phyloP scores from a whole-genome alignment of 2,329 filamentous ascomycete genomes.

The Alternaria postmessia region DNA sequence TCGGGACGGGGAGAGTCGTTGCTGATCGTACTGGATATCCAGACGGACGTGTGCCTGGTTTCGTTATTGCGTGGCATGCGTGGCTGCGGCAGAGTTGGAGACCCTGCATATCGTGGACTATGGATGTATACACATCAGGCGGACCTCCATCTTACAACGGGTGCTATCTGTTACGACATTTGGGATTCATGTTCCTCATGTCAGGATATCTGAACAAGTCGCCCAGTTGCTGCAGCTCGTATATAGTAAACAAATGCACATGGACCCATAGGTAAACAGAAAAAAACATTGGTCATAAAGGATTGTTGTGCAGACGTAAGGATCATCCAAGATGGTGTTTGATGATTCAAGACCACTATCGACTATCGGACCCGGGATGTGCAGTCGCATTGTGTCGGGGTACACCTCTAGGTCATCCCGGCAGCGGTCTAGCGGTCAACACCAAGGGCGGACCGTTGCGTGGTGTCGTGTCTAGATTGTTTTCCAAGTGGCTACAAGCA shows the following conservation, averaged over 20 bases:
- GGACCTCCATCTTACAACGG: neutral
- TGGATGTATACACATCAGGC: neutral
- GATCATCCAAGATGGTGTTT: constrained; percentile 1
- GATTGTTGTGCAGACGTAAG: neutral
- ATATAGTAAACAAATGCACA: neutral
- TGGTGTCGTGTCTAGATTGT: constrained; percentile 4
- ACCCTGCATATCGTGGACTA: constrained; percentile 1
- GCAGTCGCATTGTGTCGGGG: neutral
- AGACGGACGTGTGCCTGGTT: neutral
- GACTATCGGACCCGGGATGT: neutral
- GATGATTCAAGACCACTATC: constrained; percentile 3
- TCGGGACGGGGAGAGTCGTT: neutral
- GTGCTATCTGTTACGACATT: neutral
- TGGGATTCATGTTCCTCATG: neutral
- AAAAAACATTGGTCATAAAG: neutral
- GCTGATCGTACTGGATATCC: neutral
- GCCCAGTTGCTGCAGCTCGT: neutral
- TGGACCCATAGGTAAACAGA: neutral
- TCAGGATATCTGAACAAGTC: neutral
- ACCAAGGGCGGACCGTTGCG: constrained; percentile 1
- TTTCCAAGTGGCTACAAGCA: neutral
- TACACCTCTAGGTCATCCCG: neutral
- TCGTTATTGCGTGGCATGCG: neutral
- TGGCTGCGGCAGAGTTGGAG: neutral
- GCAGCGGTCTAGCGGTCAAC: neutral